Base-by-base conservation (phyloP, 1,284 basidiomycete genomes). In the Cryptococcus hybrid region DNA sequence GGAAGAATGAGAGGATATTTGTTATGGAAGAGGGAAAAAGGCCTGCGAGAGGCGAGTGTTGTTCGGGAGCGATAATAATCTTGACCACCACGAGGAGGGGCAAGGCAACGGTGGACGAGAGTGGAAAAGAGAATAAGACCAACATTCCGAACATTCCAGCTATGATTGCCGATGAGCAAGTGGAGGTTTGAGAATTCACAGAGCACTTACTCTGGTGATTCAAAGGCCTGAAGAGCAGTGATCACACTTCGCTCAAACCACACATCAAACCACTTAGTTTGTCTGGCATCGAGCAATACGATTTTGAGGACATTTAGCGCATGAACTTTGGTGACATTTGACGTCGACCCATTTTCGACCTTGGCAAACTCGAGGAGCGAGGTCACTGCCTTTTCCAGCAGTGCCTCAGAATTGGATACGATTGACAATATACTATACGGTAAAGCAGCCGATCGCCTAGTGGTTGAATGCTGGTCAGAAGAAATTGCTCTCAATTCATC, bases 91-190 rank as follows among this genome's bases (percentile, higher is more conserved):
- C 66, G 56, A 1, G 61, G 56, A 11, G 68, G 64, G 2, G 58
- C 60, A 30, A 77, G 61, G 18, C 70, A 70, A 11, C 75, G 69
- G 48, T 73, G 68, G 1, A 74, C 65, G 13, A 78, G 59, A 0
- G 74, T 72, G 0, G 76, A 73, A 57, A 77, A 75, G 3, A 79
- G 65, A 51, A 79, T 71, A 5, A 78, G 57, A 8, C 74, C 75
- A 43, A 74, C 73, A 54, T 79, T 79, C 6, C 75, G 64, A 1
- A 79, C 76, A 51, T 74, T 77, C 77, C 77, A 79, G 60, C 75
- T 78, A 51, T 13, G 34, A 3, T 11, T 43, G 56, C 5, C 58
- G 61, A 52, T 13, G 55, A 13, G 7, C 11, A 44, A 18, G 37
- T 12, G 11, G 30, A 30, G 30, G 1, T 9, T 5, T 15, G 45